Conservation (phyloP, 1,284 basidiomycete genomes). For the Leucoagaricus sp. region DNA sequence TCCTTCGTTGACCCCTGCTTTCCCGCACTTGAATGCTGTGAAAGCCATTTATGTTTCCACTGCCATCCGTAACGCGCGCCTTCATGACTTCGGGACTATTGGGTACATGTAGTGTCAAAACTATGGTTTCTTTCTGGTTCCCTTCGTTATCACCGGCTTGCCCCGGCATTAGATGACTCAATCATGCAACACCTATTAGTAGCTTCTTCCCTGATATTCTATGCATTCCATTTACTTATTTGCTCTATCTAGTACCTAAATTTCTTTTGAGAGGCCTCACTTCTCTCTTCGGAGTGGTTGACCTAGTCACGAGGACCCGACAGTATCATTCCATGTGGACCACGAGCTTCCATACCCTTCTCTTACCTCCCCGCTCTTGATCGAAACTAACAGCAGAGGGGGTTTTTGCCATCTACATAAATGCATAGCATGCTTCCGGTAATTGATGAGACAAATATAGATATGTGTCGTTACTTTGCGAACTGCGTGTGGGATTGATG, state of each 20-base stretch:
- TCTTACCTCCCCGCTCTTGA: not conserved
- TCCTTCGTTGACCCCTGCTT: not conserved
- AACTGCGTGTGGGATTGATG: not conserved
- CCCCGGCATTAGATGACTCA: not conserved
- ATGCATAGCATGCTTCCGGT: not conserved
- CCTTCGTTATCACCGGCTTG: not conserved
- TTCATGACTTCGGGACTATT: not conserved
- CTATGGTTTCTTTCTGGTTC: not conserved
- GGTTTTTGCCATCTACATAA: not conserved
- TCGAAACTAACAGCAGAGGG: not conserved
- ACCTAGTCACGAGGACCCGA: not conserved
- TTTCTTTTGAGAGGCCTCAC: not conserved
- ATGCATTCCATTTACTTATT: not conserved
- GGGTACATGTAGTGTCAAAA: not conserved
- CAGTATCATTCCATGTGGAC: not conserved
- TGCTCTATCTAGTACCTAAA: not conserved
- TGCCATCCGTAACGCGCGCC: not conserved
- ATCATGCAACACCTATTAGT: not conserved
- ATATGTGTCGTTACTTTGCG: not conserved
- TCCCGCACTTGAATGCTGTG: not conserved
- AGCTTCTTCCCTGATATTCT: not conserved
- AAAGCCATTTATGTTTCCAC: not conserved
- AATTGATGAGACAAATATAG: conserved; percentile 1
- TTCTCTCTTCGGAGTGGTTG: not conserved
- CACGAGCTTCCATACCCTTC: not conserved